These are phyloP conservation scores for Umbelopsis sp. DNA, from an alignment of 192 early-diverging fungal species.

Conservation along the genomic window DNA sequence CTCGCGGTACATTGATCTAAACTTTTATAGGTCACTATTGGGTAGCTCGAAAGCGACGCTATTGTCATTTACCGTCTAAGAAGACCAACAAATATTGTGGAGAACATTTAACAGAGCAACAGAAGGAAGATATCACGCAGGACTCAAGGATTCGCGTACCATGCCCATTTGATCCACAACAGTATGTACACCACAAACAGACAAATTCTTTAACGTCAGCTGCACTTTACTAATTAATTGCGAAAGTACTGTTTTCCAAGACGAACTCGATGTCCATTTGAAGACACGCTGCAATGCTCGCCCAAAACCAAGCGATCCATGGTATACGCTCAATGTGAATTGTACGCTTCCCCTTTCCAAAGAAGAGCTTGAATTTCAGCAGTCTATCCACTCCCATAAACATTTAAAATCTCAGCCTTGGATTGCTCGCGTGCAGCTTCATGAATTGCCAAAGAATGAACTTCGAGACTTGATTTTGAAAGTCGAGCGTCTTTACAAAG, in stretches of 20 bases:
- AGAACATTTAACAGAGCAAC: constrained; percentile 60
- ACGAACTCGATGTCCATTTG: constrained; percentile 62
- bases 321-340: constrained; percentile 45
- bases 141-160: constrained; percentile 56
- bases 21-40: constrained; percentile 49
- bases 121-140: constrained; percentile 13
- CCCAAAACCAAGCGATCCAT: constrained; percentile 45
- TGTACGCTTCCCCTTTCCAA: constrained; percentile 37
- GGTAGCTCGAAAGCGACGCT: constrained; percentile 59
- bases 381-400: constrained; percentile 26
- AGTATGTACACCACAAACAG: constrained; percentile 47
- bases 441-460: constrained; percentile 21
- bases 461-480: constrained; percentile 28
- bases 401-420: constrained; percentile 37
- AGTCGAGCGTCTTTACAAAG: constrained; percentile 16
- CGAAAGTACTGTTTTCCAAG: constrained; percentile 51
- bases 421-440: constrained; percentile 35
- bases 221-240: neutral
- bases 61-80: constrained; percentile 64
- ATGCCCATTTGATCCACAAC: constrained; percentile 73
- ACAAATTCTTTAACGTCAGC: neutral
- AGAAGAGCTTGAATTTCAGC: constrained; percentile 32
- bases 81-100: constrained; percentile 63
- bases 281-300: constrained; percentile 62
- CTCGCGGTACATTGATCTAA: neutral